A percentile compares a stretch with the other conserved stretches of the same genome.
These are phyloP conservation scores for Picea glauca DNA, from an alignment of 75 land plant genomes.

Conservation along the genomic window DNA sequence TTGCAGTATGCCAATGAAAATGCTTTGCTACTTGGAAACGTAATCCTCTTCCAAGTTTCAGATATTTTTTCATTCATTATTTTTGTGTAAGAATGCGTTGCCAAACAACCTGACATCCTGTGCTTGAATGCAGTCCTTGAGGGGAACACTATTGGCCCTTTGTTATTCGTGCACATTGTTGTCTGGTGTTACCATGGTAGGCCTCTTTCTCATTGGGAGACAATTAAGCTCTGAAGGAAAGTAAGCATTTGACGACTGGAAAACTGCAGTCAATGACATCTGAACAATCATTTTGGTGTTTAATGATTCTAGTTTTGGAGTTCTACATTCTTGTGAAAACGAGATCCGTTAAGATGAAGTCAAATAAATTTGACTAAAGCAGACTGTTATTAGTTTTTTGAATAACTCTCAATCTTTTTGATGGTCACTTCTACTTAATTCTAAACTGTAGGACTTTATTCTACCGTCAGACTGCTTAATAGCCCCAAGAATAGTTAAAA, in stretches of 20 bases:
- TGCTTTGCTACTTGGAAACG: constrained; percentile 75
- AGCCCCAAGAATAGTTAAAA: too few relatives aligned
- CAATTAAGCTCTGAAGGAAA: constrained; percentile 23
- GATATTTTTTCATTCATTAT: not conserved
- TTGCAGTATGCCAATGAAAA: constrained; percentile 80
- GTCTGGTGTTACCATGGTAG: constrained; percentile 45
- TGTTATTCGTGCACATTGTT: constrained; percentile 52
- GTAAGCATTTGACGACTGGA: not conserved
- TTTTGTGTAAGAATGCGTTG: not conserved
- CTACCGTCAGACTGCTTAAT: too few relatives aligned
- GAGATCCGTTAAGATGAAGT: too few relatives aligned
- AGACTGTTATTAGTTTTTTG: too few relatives aligned
- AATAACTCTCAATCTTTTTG: too few relatives aligned
- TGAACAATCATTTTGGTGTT: too few relatives aligned
- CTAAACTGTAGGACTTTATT: too few relatives aligned
- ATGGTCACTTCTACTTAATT: too few relatives aligned
- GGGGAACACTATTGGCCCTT: constrained; percentile 62
- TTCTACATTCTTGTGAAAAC: too few relatives aligned
- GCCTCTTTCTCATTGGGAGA: constrained; percentile 51
- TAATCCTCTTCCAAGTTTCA: constrained; percentile 16
- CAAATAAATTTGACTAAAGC: too few relatives aligned
- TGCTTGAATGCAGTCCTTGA: constrained; percentile 57
- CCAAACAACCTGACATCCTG: not conserved
- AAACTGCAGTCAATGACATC: not conserved
- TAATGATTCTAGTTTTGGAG: too few relatives aligned